These are phyloP conservation scores for Ceratobasidium sp. DNA, from an alignment of 1,284 basidiomycete species.

Conservation along the genomic window DNA sequence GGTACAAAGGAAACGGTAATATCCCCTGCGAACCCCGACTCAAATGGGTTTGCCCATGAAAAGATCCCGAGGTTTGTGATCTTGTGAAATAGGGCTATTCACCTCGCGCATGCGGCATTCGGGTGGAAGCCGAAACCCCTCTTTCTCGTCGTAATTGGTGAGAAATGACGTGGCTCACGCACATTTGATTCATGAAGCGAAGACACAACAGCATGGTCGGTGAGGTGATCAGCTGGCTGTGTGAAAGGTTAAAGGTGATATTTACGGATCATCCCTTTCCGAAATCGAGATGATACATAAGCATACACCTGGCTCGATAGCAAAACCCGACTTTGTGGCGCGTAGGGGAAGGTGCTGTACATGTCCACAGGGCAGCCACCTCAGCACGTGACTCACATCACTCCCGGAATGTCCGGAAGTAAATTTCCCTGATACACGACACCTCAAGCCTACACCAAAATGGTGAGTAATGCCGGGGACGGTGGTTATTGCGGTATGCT, in stretches of 20 bases:
- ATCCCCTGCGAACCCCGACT: background rate
- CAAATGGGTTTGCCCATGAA: background rate
- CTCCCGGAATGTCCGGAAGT: conserved; percentile 5
- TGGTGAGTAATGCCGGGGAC: conserved; percentile 8
- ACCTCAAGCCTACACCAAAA: conserved; percentile 18
- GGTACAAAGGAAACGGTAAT: conserved; percentile 14
- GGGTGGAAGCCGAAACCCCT: too few relatives aligned
- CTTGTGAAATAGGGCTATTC: background rate
- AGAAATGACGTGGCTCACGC: too few relatives aligned
- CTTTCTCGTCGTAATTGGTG: too few relatives aligned
- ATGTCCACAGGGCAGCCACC: conserved; percentile 1
- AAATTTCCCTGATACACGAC: conserved; percentile 13
- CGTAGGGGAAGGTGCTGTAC: background rate
- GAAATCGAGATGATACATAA: too few relatives aligned
- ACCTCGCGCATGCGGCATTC: too few relatives aligned
- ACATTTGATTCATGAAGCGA: too few relatives aligned
- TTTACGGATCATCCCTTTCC: too few relatives aligned
- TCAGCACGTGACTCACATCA: background rate
- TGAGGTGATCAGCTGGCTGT: too few relatives aligned
- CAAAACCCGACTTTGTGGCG: background rate
- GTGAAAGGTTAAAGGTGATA: too few relatives aligned
- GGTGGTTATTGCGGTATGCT: background rate
- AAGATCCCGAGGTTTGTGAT: background rate
- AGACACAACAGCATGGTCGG: too few relatives aligned
- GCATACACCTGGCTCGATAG: too few relatives aligned